Evolutionary conservation across 352 stramenopile genomes (phyloP).

Genomic region (Phytophthora colocasiae): DNA sequence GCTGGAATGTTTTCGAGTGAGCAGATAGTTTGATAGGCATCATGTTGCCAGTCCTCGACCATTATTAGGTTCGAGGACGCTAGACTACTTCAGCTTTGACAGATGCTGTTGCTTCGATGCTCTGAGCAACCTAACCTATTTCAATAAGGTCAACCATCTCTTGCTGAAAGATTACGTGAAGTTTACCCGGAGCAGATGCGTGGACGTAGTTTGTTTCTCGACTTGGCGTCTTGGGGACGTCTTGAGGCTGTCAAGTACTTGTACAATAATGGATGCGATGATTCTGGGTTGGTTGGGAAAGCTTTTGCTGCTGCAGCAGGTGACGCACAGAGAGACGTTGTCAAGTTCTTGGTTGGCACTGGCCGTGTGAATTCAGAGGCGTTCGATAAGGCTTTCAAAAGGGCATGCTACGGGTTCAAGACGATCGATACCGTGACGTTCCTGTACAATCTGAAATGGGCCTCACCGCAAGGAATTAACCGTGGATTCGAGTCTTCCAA

Average conservation of each 20-base stretch:
- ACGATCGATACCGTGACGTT: not conserved
- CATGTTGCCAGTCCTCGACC: too few species aligned
- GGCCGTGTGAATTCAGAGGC: not conserved
- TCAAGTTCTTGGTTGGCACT: not conserved
- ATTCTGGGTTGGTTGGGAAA: not conserved
- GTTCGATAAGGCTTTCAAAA: conserved; percentile 1
- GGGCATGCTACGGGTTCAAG: not conserved
- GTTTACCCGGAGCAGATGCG: not conserved
- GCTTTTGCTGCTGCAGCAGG: not conserved
- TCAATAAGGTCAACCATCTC: not conserved
- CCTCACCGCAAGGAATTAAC: conserved; percentile 2
- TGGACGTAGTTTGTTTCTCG: not conserved
- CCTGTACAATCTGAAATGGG: not conserved
- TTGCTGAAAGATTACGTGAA: not conserved
- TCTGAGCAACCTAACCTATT: too few species aligned
- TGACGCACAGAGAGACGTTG: not conserved
- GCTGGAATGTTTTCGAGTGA: too few species aligned
- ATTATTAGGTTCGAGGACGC: too few species aligned
- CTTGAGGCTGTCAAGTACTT: conserved; percentile 1
- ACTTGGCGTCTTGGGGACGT: not conserved
- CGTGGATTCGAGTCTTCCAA: not conserved
- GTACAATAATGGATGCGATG: not conserved
- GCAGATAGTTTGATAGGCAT: too few species aligned
- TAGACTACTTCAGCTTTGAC: too few species aligned
- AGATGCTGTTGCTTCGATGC: too few species aligned